phyloP scores from a whole-genome alignment of 2,329 filamentous ascomycete species.

The Neoarthrinium moseri region DNA sequence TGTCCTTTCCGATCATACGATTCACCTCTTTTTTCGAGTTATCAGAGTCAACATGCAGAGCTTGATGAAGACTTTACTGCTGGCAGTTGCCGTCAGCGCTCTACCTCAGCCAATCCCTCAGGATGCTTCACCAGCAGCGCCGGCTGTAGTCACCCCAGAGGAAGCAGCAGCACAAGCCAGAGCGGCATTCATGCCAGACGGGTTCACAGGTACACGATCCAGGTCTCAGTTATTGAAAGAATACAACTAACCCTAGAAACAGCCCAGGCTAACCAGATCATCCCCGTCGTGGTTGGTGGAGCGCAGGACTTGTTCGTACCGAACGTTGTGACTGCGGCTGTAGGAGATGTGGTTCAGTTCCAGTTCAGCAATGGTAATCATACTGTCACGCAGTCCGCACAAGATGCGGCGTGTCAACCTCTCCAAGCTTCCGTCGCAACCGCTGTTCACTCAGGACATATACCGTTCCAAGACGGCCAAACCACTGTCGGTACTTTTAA shows the following conservation, averaged over 20 bases:
- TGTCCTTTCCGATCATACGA: no score
- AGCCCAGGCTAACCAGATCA: constrained; percentile 19
- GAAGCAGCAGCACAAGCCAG: constrained; percentile 9
- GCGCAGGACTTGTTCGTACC: constrained; percentile 35
- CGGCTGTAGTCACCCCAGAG: constrained; percentile 1
- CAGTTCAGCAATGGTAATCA: constrained; percentile 43
- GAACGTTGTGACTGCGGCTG: constrained; percentile 30
- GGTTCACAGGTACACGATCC: constrained; percentile 1
- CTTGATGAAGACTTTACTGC: neutral
- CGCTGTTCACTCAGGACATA: constrained; percentile 39
- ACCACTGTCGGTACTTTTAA: constrained; percentile 43
- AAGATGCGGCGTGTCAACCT: constrained; percentile 34
- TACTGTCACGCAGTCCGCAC: constrained; percentile 39
- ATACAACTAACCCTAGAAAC: neutral
- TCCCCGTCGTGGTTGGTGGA: constrained; percentile 36
- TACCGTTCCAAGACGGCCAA: constrained; percentile 34
- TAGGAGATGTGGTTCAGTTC: constrained; percentile 39
- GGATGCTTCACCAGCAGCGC: neutral
- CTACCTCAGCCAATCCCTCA: constrained; percentile 6
- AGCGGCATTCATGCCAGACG: neutral
- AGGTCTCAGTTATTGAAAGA: neutral
- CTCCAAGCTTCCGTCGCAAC: constrained; percentile 29
- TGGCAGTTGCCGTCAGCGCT: constrained; percentile 8
- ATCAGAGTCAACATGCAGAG: constrained; percentile 8
- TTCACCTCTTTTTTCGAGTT: no score